Evolutionary conservation across 148 eudicot species (phyloP), one percentile per base, ranked within the genome.

Genomic region (Oxyria digyna): DNA sequence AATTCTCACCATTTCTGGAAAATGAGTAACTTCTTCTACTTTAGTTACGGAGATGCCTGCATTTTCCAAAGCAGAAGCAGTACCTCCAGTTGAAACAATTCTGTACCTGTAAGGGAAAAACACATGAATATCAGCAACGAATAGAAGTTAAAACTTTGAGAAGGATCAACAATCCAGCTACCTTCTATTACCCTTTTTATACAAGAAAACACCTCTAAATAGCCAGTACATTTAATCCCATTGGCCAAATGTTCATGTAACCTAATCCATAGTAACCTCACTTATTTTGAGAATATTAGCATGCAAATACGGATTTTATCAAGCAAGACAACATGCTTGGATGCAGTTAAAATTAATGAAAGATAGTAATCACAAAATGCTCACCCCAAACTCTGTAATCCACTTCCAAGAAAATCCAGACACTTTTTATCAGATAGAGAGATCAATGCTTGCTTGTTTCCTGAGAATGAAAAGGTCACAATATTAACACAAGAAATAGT

Each of bases 1-100:
- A n/a, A n/a, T n/a, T 27, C 83, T 78, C 50, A 91, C 99, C 99
- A 95, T 95, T 82, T 95, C 99, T 35, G 99, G 99, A 70, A 95
- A 95, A 68, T 62, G 41, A 48, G 99, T 95, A 31, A 95, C 68
- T 52, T 91, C 80, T 78, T 95, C 99, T 73, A 95, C 99, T 80
- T 84, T 88, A 71, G 96, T 91, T 33, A 95, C 99, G 69, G 91
- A 72, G 7, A 91, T 83, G 42, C 99, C 96, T 73, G 78, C 77
- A 72, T 72, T 78, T 72, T 85, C 96, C 78, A 95, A 74, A 42
- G 91, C 81, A 76, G 91, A 85, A 67, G 99, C 89, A 59, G 97
- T 95, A 76, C 99, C 99, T 80, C 97, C 99, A 20, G 99, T 95
- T 71, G 99, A 95, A 69, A 95, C 84, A 73, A 91, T 87, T 45